phyloP scores from a whole-genome alignment of 2,329 filamentous ascomycete species.

The Beauveria medogensis region DNA sequence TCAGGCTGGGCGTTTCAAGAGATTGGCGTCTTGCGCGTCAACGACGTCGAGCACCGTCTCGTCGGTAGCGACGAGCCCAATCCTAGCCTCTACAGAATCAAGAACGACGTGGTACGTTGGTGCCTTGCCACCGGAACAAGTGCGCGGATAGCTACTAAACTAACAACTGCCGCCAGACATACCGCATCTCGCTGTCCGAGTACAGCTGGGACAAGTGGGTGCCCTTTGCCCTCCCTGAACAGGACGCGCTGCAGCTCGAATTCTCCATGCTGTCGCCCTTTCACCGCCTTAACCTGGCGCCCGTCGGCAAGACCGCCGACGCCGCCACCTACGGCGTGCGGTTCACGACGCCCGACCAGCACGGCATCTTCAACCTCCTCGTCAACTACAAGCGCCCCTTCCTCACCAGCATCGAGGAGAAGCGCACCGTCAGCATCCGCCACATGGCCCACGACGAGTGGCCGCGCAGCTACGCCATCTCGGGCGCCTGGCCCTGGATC shows the following conservation, averaged over 20 bases:
- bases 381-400: conserved; percentile 97
- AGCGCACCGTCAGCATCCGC: conserved; percentile 86
- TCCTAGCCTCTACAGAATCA: conserved; percentile 86
- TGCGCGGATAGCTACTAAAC: background rate
- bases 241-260: conserved; percentile 81
- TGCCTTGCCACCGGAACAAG: background rate
- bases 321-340: conserved; percentile 64
- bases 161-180: conserved; percentile 49
- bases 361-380: conserved; percentile 98
- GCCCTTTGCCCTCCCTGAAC: conserved; percentile 61
- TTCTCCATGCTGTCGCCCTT: conserved; percentile 99
- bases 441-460: conserved; percentile 98
- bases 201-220: conserved; percentile 66
- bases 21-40: conserved; percentile 78
- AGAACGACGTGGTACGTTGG: conserved; percentile 83
- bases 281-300: conserved; percentile 70
- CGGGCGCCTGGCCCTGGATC: conserved; percentile 91
- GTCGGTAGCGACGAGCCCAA: conserved; percentile 54
- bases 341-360: conserved; percentile 88
- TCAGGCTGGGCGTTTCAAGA: conserved; percentile 98
- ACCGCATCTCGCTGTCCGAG: conserved; percentile 82
- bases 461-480: conserved; percentile 83
- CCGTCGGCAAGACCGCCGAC: conserved; percentile 50
- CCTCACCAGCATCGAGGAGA: conserved; percentile 82
- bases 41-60: conserved; percentile 70